Evolutionary conservation across 2,329 filamentous ascomycete species (phyloP).

Genomic region (Colletotrichum melonis): DNA sequence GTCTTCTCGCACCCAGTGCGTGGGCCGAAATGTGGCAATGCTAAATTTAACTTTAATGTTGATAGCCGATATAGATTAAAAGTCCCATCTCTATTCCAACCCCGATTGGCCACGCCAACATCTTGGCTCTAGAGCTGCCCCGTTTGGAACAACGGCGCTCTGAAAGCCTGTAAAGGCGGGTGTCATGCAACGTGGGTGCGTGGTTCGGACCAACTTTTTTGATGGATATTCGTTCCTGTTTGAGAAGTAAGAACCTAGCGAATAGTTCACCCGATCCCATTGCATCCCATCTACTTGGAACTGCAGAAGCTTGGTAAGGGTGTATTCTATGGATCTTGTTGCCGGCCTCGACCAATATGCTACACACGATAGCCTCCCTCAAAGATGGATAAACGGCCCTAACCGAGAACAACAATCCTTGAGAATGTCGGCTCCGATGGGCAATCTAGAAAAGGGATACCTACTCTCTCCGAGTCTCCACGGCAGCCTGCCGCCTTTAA

Average conservation of each 20-base stretch:
- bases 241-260: background rate
- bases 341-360: background rate
- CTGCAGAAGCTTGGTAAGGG: slow-evolving; percentile 2
- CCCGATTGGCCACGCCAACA: slow-evolving; percentile 4
- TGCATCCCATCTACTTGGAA: slow-evolving; percentile 14
- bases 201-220: slow-evolving; percentile 5
- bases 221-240: background rate
- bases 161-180: background rate
- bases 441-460: background rate
- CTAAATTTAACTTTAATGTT: slow-evolving; percentile 26
- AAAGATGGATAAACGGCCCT: background rate
- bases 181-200: background rate
- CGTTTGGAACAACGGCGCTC: background rate
- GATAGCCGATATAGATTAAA: slow-evolving; percentile 22
- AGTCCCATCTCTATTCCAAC: background rate
- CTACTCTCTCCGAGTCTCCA: background rate
- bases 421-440: background rate
- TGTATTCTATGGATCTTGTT: background rate
- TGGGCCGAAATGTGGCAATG: background rate
- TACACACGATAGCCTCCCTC: background rate
- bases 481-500: background rate
- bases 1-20: background rate
- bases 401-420: background rate
- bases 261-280: background rate
- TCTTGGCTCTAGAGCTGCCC: slow-evolving; percentile 16